Base-by-base conservation (phyloP, 2,329 filamentous ascomycete genomes). In the Blumeria graminis region DNA sequence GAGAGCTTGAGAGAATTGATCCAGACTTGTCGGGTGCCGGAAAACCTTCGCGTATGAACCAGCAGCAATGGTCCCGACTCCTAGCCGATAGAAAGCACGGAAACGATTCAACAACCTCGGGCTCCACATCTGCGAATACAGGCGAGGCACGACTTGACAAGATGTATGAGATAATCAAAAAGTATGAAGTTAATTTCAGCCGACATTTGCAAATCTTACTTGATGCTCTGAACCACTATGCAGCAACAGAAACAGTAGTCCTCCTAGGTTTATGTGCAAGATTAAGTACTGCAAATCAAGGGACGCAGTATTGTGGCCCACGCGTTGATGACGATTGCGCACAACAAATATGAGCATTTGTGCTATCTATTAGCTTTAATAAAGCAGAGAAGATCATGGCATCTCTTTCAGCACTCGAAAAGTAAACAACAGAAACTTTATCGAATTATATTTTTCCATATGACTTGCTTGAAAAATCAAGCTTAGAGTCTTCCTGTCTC, bases 191-290 rank as follows among this genome's bases (percentile, higher is more conserved):
- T 61, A 93, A 94, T 66, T 98, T 98, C 67, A 85, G 84, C 57
- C 74, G 88, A 51, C 90, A 96, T 69, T 70, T 98, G 63, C 89
- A 94, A 71, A 94, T 96, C 62, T 69, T 98, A 63, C 79, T 96
- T 39, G 92, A 96, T 67, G 90, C 87, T 59, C 74, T 98, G 60
- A 96, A 98, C 64, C 94, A 96, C 69, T 93, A 95, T 63, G 92
- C 92, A 2, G 92, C 92, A 0, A 96, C 92, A 0, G 92, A 98
- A 72, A 96, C 92, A 41, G 90, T 95, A 3, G 92, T 94, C 16
- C 75, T 98, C 61, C 71, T 96, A 60, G 90, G 89, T 61, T 72
- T 98, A 14, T 94, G 87, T 66, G 87, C 87, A 11, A 71, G 87
- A 59, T 67, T 94, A 64, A 89, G 84, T 64, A 86, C 84, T 58